Conservation (phyloP, 2,329 filamentous ascomycete genomes). For the Botrytis cinerea region DNA sequence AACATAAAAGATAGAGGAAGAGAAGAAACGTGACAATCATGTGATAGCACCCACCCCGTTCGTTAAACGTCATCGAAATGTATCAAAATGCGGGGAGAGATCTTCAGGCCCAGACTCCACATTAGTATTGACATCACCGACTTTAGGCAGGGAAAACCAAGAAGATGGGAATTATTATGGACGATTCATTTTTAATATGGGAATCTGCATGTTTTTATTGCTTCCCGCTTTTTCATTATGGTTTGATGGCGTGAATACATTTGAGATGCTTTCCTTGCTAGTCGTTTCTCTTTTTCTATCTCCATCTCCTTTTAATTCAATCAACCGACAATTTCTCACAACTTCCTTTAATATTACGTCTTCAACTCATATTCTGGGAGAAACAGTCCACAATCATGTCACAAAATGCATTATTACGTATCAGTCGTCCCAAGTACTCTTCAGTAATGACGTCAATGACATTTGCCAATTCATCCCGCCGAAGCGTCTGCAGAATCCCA, state of each 20-base stretch:
- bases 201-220: constrained; percentile 5
- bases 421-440: background rate
- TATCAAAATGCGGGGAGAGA: background rate
- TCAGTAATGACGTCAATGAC: constrained; percentile 19
- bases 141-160: background rate
- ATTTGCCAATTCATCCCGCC: background rate
- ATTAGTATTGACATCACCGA: background rate
- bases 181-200: background rate
- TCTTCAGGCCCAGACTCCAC: background rate
- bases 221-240: background rate
- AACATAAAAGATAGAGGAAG: background rate
- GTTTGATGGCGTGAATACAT: background rate
- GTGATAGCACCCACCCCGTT: background rate
- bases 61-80: background rate
- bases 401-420: constrained; percentile 17
- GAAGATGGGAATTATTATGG: constrained; percentile 9
- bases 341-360: background rate
- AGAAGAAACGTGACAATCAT: background rate
- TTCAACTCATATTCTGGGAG: background rate
- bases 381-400: constrained; percentile 10
- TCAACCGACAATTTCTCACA: background rate
- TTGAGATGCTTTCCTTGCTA: background rate
- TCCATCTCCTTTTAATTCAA: background rate
- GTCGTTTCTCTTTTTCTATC: background rate
- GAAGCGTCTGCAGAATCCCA: background rate